Evolutionary conservation across 192 early-diverging fungal genomes (phyloP).

Genomic region (Backusella psychrophila): DNA sequence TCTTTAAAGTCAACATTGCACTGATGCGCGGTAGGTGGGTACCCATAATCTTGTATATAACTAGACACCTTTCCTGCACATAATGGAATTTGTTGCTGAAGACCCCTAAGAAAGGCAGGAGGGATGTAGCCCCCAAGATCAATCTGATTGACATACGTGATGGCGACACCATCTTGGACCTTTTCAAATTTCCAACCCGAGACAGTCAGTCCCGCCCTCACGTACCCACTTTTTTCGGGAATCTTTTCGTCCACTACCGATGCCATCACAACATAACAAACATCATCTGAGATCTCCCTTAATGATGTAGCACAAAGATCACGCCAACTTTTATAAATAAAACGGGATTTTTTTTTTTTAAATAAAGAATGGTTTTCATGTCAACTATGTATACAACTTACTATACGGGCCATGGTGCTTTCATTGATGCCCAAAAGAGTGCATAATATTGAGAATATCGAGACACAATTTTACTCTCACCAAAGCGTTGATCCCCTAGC

Average conservation of each 20-base stretch:
- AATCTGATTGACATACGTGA: constrained; percentile 50
- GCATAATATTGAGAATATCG: constrained; percentile 19
- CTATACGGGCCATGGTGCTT: constrained; percentile 34
- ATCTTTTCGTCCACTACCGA: constrained; percentile 49
- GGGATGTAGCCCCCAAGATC: constrained; percentile 55
- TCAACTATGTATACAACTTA: neutral
- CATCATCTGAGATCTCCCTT: constrained; percentile 24
- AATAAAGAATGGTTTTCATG: neutral
- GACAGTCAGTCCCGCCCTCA: constrained; percentile 44
- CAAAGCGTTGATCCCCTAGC: constrained; percentile 33
- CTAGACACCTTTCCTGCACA: constrained; percentile 44
- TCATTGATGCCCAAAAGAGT: constrained; percentile 32
- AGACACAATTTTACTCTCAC: constrained; percentile 25
- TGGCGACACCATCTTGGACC: constrained; percentile 33
- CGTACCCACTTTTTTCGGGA: constrained; percentile 46
- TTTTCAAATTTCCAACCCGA: constrained; percentile 52
- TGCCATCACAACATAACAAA: constrained; percentile 40
- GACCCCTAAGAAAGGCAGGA: constrained; percentile 40
- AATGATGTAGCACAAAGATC: constrained; percentile 44
- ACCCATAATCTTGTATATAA: constrained; percentile 43
- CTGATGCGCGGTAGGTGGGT: constrained; percentile 39
- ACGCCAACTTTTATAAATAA: constrained; percentile 32
- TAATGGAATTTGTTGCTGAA: constrained; percentile 45
- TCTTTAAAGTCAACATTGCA: constrained; percentile 25
- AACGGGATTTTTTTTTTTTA: neutral